These are phyloP conservation scores for Phytophthora ohioensis DNA, from an alignment of 352 stramenopile genomes.

Conservation along the genomic window DNA sequence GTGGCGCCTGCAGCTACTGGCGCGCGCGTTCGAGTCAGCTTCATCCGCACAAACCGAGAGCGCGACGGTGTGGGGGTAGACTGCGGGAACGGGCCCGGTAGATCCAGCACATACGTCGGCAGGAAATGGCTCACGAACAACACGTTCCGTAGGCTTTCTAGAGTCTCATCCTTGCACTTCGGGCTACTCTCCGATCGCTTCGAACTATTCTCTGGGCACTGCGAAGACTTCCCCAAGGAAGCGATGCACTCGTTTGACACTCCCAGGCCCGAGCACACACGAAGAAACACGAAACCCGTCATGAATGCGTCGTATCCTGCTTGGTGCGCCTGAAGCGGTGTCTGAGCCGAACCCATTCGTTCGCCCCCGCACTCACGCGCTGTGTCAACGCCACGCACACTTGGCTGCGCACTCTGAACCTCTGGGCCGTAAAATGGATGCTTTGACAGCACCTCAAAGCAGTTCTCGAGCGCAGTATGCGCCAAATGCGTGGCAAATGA, in stretches of 20 bases:
- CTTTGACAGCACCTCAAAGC: constrained; percentile 64
- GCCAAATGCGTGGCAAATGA: constrained; percentile 63
- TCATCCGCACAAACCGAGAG: constrained; percentile 59
- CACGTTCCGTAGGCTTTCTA: constrained; percentile 56
- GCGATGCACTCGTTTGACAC: constrained; percentile 65
- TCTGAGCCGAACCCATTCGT: constrained; percentile 20
- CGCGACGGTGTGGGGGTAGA: constrained; percentile 57
- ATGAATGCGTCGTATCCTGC: constrained; percentile 85
- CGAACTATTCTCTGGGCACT: no score
- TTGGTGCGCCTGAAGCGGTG: constrained; percentile 64
- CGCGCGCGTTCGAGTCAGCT: constrained; percentile 60
- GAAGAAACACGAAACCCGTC: constrained; percentile 80
- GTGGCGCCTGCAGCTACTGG: constrained; percentile 19
- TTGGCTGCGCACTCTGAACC: constrained; percentile 39
- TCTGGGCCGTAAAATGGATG: constrained; percentile 74
- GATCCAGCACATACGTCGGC: constrained; percentile 51
- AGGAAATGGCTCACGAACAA: constrained; percentile 75
- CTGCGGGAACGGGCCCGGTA: constrained; percentile 58
- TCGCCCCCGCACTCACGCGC: constrained; percentile 18
- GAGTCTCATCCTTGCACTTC: constrained; percentile 3
- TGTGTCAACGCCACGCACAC: constrained; percentile 8
- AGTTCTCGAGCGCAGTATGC: constrained; percentile 73
- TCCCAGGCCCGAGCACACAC: constrained; percentile 64
- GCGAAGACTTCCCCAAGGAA: constrained; percentile 27
- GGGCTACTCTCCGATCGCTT: background rate